Evolutionary conservation across 176 grass and related monocot species (phyloP).

Genomic region (Tillandsia leiboldiana): DNA sequence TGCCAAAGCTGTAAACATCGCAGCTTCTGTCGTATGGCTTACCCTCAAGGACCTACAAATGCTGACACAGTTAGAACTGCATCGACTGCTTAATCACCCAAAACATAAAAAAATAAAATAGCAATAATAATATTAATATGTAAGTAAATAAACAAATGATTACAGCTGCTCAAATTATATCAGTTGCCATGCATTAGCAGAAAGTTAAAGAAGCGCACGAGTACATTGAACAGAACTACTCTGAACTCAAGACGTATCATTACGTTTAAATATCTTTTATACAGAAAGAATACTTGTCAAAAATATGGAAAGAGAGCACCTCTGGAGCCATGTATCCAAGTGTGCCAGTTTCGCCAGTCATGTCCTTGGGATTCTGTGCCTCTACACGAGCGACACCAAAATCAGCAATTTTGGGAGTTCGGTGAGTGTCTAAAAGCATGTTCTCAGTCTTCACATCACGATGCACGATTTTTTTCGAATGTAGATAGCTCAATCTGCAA

Average conservation of each 20-base stretch:
- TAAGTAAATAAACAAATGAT: too few relatives aligned
- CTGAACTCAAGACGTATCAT: background rate
- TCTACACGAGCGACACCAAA: conserved; percentile 84
- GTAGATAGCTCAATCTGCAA: conserved; percentile 60
- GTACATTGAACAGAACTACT: background rate
- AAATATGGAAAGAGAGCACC: conserved; percentile 19
- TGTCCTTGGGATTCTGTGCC: conserved; percentile 39
- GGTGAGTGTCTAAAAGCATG: conserved; percentile 61
- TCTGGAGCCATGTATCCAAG: conserved; percentile 84
- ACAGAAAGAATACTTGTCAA: background rate
- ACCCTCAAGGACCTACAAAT: conserved; percentile 44
- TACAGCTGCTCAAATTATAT: too few relatives aligned
- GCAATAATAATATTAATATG: too few relatives aligned
- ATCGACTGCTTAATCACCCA: too few relatives aligned
- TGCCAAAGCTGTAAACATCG: conserved; percentile 82
- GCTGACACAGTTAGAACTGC: background rate
- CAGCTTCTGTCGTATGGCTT: conserved; percentile 75
- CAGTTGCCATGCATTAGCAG: background rate
- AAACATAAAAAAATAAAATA: too few relatives aligned
- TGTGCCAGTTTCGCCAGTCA: conserved; percentile 87
- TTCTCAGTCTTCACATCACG: conserved; percentile 93
- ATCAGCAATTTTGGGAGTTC: conserved; percentile 73
- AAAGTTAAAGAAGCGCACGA: background rate
- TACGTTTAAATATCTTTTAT: background rate
- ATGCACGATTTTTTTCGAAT: conserved; percentile 69